phyloP scores from a whole-genome alignment of 257 asterid genomes.

The Solanum rostratum region DNA sequence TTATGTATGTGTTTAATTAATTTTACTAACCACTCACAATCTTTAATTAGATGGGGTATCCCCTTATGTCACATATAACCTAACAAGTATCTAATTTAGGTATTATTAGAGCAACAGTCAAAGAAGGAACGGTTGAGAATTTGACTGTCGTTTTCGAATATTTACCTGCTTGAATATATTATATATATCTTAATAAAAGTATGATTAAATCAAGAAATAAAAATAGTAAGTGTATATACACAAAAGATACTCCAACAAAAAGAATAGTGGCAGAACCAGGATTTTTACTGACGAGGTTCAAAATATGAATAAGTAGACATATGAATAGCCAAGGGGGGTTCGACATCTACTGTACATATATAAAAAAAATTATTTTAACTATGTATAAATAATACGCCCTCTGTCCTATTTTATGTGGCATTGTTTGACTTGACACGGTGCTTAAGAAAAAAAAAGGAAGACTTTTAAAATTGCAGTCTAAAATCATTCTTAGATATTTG shows the following conservation, averaged over 20 bases:
- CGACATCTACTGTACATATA: too few species aligned
- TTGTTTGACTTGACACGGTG: too few species aligned
- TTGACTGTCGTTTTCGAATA: conserved; percentile 58
- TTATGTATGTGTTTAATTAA: not conserved
- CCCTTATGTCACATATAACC: conserved; percentile 12
- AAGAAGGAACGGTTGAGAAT: conserved; percentile 3
- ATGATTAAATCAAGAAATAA: not conserved
- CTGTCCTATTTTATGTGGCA: too few species aligned
- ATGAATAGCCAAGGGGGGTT: too few species aligned
- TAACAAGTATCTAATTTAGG: conserved; percentile 15
- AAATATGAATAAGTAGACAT: too few species aligned
- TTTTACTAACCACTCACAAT: not conserved
- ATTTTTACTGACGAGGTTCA: too few species aligned
- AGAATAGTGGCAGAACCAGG: not conserved
- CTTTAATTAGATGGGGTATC: not conserved
- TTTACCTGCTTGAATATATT: conserved; percentile 24
- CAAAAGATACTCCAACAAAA: not conserved
- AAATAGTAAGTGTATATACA: not conserved
- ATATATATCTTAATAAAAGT: not conserved
- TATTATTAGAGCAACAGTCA: conserved; percentile 28
- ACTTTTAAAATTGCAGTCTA: too few species aligned
- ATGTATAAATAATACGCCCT: too few species aligned
- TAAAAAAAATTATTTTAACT: too few species aligned
- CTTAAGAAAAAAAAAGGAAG: too few species aligned
- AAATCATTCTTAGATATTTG: too few species aligned